These are phyloP conservation scores for Lichtheimia hyalospora DNA, from an alignment of 371 early-diverging fungal genomes.

Conservation along the genomic window DNA sequence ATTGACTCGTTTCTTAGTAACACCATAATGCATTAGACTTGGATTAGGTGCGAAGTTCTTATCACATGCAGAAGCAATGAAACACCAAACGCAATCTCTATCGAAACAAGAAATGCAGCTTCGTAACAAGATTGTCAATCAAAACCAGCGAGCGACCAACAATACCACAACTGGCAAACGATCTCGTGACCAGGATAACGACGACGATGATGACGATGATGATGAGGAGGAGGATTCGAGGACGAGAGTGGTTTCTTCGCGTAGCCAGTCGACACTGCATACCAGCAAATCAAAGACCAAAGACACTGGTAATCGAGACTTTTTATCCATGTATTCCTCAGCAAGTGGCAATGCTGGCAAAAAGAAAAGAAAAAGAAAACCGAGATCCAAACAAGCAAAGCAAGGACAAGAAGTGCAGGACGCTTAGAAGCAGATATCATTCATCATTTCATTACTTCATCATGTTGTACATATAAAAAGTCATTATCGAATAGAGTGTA, in stretches of 20 bases:
- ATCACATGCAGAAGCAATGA: conserved; percentile 58
- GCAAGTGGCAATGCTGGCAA: conserved; percentile 55
- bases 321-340: conserved; percentile 55
- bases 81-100: conserved; percentile 29
- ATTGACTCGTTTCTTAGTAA: neutral
- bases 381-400: neutral
- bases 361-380: conserved; percentile 37
- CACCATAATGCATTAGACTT: conserved; percentile 28
- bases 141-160: conserved; percentile 35
- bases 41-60: conserved; percentile 62
- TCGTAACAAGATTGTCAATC: conserved; percentile 49
- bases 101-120: conserved; percentile 40
- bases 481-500: too few species aligned
- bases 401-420: neutral
- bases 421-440: neutral
- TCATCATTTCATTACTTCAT: neutral
- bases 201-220: conserved; percentile 43
- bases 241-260: conserved; percentile 12
- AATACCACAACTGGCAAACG: conserved; percentile 12
- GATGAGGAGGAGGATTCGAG: conserved; percentile 54
- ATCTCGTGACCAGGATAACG: conserved; percentile 24
- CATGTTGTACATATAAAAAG: too few species aligned
- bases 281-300: conserved; percentile 8
- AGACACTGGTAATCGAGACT: conserved; percentile 29
- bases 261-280: neutral